Conservation (phyloP, 495 filamentous ascomycete species). For the Cercophora samala region DNA sequence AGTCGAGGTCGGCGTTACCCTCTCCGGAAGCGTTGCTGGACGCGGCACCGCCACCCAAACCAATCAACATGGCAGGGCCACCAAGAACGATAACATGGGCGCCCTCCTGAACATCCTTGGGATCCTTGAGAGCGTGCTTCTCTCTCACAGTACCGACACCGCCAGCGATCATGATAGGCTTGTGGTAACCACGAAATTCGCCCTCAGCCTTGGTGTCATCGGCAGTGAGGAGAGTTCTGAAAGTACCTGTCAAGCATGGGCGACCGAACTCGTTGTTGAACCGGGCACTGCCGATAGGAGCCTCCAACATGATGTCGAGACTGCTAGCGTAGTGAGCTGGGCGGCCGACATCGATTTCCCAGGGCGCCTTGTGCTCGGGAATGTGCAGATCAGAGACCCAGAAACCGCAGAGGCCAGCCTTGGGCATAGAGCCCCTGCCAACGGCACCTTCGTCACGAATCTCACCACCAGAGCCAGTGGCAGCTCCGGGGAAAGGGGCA, state of each 20-base stretch:
- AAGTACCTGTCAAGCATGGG: constrained; percentile 85
- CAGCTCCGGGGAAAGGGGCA: constrained; percentile 78
- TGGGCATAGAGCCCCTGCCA: constrained; percentile 85
- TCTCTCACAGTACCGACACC: constrained; percentile 95
- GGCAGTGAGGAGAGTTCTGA: constrained; percentile 76
- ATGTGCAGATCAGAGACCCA: constrained; percentile 92
- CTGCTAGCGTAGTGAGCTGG: constrained; percentile 88
- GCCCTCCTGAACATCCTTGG: constrained; percentile 70
- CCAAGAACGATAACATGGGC: constrained; percentile 88
- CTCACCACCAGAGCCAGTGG: constrained; percentile 92
- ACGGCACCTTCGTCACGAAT: constrained; percentile 94
- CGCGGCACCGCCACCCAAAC: constrained; percentile 90
- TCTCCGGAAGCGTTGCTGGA: constrained; percentile 88
- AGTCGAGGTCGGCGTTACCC: constrained; percentile 85
- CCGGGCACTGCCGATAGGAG: constrained; percentile 86
- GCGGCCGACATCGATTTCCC: constrained; percentile 88
- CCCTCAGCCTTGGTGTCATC: constrained; percentile 43
- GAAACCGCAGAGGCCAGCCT: constrained; percentile 88
- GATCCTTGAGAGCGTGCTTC: constrained; percentile 81
- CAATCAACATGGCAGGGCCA: constrained; percentile 96
- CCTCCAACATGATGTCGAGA: constrained; percentile 95
- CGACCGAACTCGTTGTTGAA: constrained; percentile 98
- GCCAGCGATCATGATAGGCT: constrained; percentile 98
- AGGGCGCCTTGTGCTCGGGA: constrained; percentile 73
- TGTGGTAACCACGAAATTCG: constrained; percentile 90